Percentiles rank a stretch among this genome's conserved stretches.
phyloP scores from a whole-genome alignment of 768 basidiomycete species.

The Auricularia auricula-judae region DNA sequence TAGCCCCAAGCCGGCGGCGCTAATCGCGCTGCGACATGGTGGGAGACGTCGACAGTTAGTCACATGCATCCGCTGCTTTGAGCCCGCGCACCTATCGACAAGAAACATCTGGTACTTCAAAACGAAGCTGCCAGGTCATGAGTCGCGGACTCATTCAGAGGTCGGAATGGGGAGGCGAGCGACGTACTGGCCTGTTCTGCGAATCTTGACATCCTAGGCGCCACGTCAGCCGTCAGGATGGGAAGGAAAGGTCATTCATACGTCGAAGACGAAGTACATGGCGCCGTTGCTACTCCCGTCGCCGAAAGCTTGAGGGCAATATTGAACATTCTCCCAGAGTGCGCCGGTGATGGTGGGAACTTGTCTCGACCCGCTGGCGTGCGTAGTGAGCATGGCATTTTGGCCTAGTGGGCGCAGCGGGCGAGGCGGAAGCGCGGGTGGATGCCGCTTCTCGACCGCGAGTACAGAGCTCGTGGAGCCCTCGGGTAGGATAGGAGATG shows the following conservation, averaged over 20 bases:
- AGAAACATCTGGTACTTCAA: not conserved
- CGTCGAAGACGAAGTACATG: not conserved
- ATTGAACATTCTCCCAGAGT: not conserved
- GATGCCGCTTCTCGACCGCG: not conserved
- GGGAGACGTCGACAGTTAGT: no score
- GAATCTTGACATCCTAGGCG: not conserved
- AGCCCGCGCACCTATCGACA: not conserved
- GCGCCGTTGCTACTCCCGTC: not conserved
- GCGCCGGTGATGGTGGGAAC: not conserved
- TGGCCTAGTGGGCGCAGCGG: not conserved
- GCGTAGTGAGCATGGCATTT: no score
- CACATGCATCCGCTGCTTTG: not conserved
- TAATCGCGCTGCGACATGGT: no score
- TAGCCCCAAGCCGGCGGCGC: not conserved
- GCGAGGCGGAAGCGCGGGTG: not conserved
- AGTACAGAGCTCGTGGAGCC: not conserved
- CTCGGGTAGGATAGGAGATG: not conserved
- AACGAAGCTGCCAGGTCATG: not conserved
- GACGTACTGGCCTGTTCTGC: not conserved
- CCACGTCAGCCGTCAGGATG: not conserved
- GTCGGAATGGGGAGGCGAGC: not conserved
- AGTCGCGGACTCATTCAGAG: no score
- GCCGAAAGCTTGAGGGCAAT: not conserved
- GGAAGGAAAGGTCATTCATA: not conserved
- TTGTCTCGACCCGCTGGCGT: not conserved